Base-by-base conservation (phyloP, 202 grass and related monocot genomes). In the Setaria italica region DNA sequence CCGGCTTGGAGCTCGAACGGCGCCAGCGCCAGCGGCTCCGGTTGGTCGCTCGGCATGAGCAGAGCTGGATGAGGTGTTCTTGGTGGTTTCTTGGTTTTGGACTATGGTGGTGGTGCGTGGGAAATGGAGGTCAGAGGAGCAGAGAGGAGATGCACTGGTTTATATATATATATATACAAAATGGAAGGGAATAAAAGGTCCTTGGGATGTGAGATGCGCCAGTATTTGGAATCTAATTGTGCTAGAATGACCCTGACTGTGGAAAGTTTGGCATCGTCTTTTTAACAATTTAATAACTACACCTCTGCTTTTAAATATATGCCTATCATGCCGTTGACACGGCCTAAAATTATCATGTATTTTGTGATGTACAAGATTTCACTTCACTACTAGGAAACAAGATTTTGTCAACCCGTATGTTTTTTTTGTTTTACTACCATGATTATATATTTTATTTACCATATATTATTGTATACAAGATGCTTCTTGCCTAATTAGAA, bases 41-140 rank as follows among this genome's bases (percentile, higher is more conserved):
- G 60, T 21, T 69, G 80, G 85, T 88, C 87, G 58, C 19, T 87
- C 43, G 67, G 93, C 90, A 95, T 95, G 25, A 15, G 50, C 2
- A 25, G 51, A 47, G n/a, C 15, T 51, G 2, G 77, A 66, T 5
- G 16, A 69, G 71, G 30, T 4, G 35, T 47, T 32, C 39, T 45
- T 71, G n/a, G 69, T 90, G 51, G 20, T 56, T 76, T 39, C 9
- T 66, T 17, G 55, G 48, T 11, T 32, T 14, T 62, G 57, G 59
- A 5, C 25, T 62, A 13, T 5, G 6, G 42, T 5, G 47, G 43
- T 55, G 65, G 46, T 46, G 48, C 32, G 20, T 16, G 58, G 62
- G 25, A 42, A 25, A 17, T n/a, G 68, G 37, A 70, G 29, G 56
- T 58, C 57, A 45, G 48, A 17, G 69, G 25, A 82, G 34, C 71